Conservation (phyloP, 768 basidiomycete genomes). For the Paxillus rubicundulus region DNA sequence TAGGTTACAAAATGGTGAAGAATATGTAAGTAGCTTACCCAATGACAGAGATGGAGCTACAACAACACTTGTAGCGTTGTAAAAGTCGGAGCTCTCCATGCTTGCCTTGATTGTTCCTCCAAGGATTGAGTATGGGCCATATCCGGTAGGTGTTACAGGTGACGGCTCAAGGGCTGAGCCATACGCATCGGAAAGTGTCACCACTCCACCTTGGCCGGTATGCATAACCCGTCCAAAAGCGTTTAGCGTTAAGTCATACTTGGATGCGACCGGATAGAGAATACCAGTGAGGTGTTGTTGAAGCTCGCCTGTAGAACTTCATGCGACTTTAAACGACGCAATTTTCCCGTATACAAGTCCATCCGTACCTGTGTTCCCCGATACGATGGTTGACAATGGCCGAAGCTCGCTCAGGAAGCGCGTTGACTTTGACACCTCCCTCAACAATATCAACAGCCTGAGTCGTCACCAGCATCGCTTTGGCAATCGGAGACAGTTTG, state of each 20-base stretch:
- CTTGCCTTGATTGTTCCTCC: slow-evolving; percentile 32
- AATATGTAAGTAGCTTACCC: slow-evolving; percentile 5
- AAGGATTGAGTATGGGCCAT: slow-evolving; percentile 20
- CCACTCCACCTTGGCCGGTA: slow-evolving; percentile 39
- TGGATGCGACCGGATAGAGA: slow-evolving; percentile 41
- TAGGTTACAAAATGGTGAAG: background rate
- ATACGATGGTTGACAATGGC: slow-evolving; percentile 72
- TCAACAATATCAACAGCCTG: slow-evolving; percentile 68
- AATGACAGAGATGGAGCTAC: slow-evolving; percentile 12
- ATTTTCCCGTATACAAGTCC: background rate
- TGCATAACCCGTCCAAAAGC: slow-evolving; percentile 51
- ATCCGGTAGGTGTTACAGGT: slow-evolving; percentile 45
- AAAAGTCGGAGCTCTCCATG: slow-evolving; percentile 24
- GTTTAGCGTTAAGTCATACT: slow-evolving; percentile 54
- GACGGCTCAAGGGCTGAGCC: slow-evolving; percentile 58
- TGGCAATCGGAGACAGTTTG: slow-evolving; percentile 14
- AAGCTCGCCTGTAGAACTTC: slow-evolving; percentile 17
- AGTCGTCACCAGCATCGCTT: slow-evolving; percentile 58
- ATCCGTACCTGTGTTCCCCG: slow-evolving; percentile 51
- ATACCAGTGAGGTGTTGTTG: slow-evolving; percentile 20
- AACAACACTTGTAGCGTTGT: slow-evolving; percentile 12
- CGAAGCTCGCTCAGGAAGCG: slow-evolving; percentile 66
- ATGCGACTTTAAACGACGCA: background rate
- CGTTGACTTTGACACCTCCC: slow-evolving; percentile 67
- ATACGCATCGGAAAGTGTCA: slow-evolving; percentile 50